Evolutionary conservation across 305 asterid genomes (phyloP).

Genomic region (Lippia alba): DNA sequence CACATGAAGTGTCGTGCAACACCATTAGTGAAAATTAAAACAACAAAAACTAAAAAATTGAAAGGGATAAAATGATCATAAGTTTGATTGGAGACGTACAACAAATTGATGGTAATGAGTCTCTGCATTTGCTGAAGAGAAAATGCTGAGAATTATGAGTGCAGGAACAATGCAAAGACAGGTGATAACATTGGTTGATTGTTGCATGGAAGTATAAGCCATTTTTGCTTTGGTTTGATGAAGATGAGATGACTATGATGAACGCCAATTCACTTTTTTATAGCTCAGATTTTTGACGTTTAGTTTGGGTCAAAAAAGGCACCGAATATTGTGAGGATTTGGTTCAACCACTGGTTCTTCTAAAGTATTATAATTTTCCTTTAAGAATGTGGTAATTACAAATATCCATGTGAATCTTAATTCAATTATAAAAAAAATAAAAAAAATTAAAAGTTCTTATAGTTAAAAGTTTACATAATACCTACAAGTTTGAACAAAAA

Average conservation of each 20-base stretch:
- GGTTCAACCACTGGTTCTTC: slow-evolving; percentile 43
- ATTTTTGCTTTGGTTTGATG: background rate
- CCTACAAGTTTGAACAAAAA: too few species aligned
- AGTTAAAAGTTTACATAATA: too few species aligned
- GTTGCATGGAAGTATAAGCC: slow-evolving; percentile 29
- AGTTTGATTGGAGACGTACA: slow-evolving; percentile 32
- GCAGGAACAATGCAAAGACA: slow-evolving; percentile 37
- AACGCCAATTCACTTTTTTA: slow-evolving; percentile 18
- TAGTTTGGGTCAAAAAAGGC: slow-evolving; percentile 36
- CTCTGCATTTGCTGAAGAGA: slow-evolving; percentile 44
- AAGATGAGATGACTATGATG: background rate
- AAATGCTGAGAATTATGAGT: slow-evolving; percentile 13
- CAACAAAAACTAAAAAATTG: background rate
- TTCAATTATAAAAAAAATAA: too few species aligned
- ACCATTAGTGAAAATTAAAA: background rate
- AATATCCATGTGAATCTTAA: too few species aligned
- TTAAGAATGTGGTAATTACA: too few species aligned
- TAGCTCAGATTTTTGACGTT: background rate
- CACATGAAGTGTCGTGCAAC: background rate
- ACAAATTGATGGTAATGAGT: slow-evolving; percentile 54
- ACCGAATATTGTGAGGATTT: slow-evolving; percentile 39
- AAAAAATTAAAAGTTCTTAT: too few species aligned
- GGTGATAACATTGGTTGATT: background rate
- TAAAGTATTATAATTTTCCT: background rate
- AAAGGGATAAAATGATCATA: background rate